These are phyloP conservation scores for Colletotrichum sp. DNA, from an alignment of 2,329 filamentous ascomycete species.

Conservation along the genomic window DNA sequence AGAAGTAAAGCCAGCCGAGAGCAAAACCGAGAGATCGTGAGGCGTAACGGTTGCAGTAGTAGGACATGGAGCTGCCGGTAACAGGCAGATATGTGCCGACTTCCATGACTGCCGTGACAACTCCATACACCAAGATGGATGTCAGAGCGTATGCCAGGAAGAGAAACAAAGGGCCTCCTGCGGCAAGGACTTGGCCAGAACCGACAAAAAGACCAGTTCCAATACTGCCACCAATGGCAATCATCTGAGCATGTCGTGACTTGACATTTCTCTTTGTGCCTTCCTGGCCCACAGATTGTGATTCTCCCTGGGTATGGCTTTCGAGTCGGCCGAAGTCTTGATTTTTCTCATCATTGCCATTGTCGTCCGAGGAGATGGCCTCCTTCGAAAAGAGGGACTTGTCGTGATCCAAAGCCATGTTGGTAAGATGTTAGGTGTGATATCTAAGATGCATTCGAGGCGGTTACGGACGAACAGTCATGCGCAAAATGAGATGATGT, in stretches of 20 bases:
- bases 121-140: conserved; percentile 44
- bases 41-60: conserved; percentile 43
- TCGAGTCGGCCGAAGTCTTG: not conserved
- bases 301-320: not conserved
- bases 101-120: conserved; percentile 52
- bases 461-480: not conserved
- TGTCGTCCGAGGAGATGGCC: not conserved
- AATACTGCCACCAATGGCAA: conserved; percentile 51
- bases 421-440: not conserved
- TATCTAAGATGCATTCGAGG: not conserved
- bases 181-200: conserved; percentile 40
- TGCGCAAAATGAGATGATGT: not conserved
- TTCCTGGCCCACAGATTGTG: not conserved
- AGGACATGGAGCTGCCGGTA: conserved; percentile 52
- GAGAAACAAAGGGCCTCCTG: conserved; percentile 45
- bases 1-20: conserved; percentile 46
- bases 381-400: not conserved
- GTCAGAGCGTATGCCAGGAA: conserved; percentile 47
- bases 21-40: conserved; percentile 34
- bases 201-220: conserved; percentile 52
- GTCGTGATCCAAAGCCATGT: not conserved
- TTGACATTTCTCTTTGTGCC: conserved; percentile 30
- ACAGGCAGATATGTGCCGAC: conserved; percentile 57
- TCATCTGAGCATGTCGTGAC: conserved; percentile 49
- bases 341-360: not conserved